Base-by-base conservation (phyloP, 1,139 yeast genomes). In the Kodamaea ohmeri region DNA sequence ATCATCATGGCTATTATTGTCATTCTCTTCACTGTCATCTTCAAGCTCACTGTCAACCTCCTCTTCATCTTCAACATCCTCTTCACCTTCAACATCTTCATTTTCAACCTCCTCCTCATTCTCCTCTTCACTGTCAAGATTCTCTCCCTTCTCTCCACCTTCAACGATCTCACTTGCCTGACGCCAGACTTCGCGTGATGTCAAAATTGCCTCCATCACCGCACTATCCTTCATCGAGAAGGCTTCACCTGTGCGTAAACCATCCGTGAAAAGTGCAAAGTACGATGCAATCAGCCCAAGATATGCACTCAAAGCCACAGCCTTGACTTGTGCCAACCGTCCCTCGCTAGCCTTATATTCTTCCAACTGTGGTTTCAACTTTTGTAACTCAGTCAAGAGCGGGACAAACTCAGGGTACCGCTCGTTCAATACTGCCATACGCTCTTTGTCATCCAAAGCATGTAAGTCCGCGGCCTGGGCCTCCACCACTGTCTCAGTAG, bases 121-220 rank as follows among this genome's bases (percentile, higher is more conserved):
- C 12, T 24, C 22, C 18, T 18, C 29, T n/a, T 20, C 45, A 4
- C 32, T 39, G 35, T 7, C 47, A n/a, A 44, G 50, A 5, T 12
- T 26, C 15, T 31, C 17, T 12, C 22, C 25, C 17, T 27, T 26
- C 28, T n/a, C 25, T 16, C 34, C 42, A 7, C 18, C 34, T 14
- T 64, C 67, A 4, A 71, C 68, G 27, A 83, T 56, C 41, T 65
- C 78, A 36, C 58, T 69, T 3, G 88, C 90, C 50, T 83, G 90
- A 56, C 94, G 76, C 96, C 97, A 90, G n/a, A 85, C 73, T 56
- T 89, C 96, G 49, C 94, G 74, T 3, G 92, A 73, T 39, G 84
- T 80, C 42, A 90, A 67, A 32, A 90, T 83, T 22, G 83, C 75
- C 52, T 86, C 90, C 96, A 90, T 89, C 2, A 90, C 83, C 2